A percentile compares a stretch with the other conserved stretches of the same genome.
Evolutionary conservation across 176 grass and related monocot genomes (phyloP).

Genomic region (Oryza punctata): DNA sequence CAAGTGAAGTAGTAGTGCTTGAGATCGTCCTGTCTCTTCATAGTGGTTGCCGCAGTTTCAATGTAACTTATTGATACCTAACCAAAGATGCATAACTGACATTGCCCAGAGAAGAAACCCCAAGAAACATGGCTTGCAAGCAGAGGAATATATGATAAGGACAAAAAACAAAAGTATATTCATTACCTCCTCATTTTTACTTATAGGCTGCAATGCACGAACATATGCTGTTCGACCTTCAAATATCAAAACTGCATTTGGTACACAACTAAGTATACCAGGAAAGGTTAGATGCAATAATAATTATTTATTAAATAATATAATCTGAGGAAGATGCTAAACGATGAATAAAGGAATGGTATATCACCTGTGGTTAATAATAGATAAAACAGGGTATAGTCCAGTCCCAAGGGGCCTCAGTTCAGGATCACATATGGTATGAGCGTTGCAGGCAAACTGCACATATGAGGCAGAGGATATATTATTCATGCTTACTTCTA

Average conservation of each 20-base stretch:
- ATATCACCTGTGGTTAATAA: conserved; percentile 92
- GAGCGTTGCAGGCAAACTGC: conserved; percentile 93
- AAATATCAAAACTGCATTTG: conserved; percentile 96
- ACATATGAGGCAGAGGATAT: conserved; percentile 35
- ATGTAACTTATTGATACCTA: conserved; percentile 97
- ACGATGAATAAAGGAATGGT: conserved; percentile 32
- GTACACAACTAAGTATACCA: conserved; percentile 74
- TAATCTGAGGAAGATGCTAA: conserved; percentile 22
- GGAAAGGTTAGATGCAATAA: conserved; percentile 21
- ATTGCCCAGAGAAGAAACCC: conserved; percentile 20
- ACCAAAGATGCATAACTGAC: conserved; percentile 24
- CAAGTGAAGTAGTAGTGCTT: conserved; percentile 94
- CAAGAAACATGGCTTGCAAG: conserved; percentile 32
- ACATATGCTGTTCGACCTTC: conserved; percentile 76
- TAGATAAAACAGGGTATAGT: conserved; percentile 90
- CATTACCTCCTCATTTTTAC: conserved; percentile 76
- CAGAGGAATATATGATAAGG: conserved; percentile 17
- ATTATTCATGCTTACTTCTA: conserved; percentile 21
- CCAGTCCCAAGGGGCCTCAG: conserved; percentile 85
- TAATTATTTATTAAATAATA: conserved; percentile 32
- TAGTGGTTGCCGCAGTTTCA: conserved; percentile 75
- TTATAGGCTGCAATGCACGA: conserved; percentile 70
- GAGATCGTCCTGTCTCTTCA: conserved; percentile 72
- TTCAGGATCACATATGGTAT: conserved; percentile 94
- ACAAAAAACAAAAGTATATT: conserved; percentile 15